Evolutionary conservation across 805 yeast species (phyloP), one percentile per base, ranked within the genome.

Genomic region (Pachysolen tannophilus): DNA sequence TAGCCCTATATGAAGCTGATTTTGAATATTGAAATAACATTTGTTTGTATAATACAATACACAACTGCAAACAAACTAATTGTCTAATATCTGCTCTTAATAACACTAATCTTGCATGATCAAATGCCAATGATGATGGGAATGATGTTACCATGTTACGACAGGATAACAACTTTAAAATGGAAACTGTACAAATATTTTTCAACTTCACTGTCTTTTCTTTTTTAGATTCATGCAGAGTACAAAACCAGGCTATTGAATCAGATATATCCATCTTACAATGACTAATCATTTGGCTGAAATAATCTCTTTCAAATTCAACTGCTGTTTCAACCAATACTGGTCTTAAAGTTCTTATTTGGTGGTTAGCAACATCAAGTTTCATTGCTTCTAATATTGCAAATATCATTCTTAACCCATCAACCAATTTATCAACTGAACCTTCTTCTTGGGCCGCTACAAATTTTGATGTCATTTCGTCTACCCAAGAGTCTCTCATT

Each of bases 291-390:
- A 74, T 61, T 42, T 66, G 73, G 36, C 61, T 62, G 53, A 81
- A 84, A 58, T 86, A 86, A 54, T 84, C 94, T 48, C 78, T 78
- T 60, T 88, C 97, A 50, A 88, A 84, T 40, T 82, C 88, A 9
- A 82, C 81, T 2, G 95, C 92, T 24, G 92, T 83, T 48, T 85
- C 87, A 39, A 86, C 75, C 32, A 90, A 65, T 2, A 82, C 80
- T 2, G 95, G 94, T 49, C 96, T 69, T 35, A 87, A 63, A 15
- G 85, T 75, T 45, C 95, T 69, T 36, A 90, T 84, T 59, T 88
- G 96, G 53, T 88, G 95, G 58, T 88, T 88, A 11, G 97, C 95
- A 37, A 87, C 92, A 51, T 90, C 97, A 42, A 88, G 65, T 55
- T 88, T 90, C 94, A 88, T 87, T 8, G 94, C 90, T 56, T 88